Evolutionary conservation across 805 yeast species (phyloP), one percentile per base, ranked within the genome.

Genomic region (Starmerella floricola): DNA sequence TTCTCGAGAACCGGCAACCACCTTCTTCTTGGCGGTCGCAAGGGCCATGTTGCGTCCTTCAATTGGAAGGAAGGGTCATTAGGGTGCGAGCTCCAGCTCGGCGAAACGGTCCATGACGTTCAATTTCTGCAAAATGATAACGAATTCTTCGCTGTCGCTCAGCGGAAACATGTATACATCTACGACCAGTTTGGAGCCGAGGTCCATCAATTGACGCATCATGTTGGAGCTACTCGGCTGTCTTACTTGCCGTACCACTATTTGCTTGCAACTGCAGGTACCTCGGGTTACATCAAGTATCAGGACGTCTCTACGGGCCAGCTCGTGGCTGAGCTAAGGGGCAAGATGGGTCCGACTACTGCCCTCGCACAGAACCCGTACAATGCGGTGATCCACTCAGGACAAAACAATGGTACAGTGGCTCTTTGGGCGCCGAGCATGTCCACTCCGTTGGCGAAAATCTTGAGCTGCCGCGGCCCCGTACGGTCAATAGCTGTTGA

Each of bases 301-400:
- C 97, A 91, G 57, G 98, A 91, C 62, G 93, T 87, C 2, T 79
- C 95, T 3, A 91, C 97, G 0, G 98, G 98, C 47, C 73, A 69
- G 36, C 64, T 85, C 27, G 91, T 87, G 1, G 69, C 85, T 34
- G 97, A 91, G 60, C 65, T 77, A 24, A 72, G 87, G 57, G 86
- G 96, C 8, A 85, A 81, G 60, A 62, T 83, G 49, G 98, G 98
- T 1, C 94, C 97, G 16, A 81, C 95, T 0, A 77, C 78, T 36
- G 72, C 88, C 6, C 76, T 88, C 86, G 67, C 79, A 39, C 94
- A 83, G 54, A 91, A 88, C 58, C 94, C 95, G 3, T 85, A 93
- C 81, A 91, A 91, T 59, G 98, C 96, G 0, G 82, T 88, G 13
- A 76, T 87, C 66, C 94, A 91, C 60, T 68, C 86, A 44, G 98